Percentiles rank a stretch among this genome's conserved stretches.
Conservation (phyloP, 176 grass and related monocot genomes). For the Elymus sibiricus region DNA sequence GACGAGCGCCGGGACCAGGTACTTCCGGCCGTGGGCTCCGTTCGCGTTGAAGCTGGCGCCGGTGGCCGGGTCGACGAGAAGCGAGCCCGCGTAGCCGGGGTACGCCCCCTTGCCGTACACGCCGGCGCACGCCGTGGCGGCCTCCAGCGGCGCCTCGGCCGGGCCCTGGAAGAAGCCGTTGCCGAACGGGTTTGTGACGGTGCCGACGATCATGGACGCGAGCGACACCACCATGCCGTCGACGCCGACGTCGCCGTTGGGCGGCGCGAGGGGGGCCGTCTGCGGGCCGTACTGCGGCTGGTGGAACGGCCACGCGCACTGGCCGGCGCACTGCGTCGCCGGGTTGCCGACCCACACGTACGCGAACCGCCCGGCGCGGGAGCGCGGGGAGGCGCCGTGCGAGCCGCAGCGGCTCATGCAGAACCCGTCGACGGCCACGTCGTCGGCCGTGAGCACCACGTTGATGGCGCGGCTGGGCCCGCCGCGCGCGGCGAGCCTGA, state of each 20-base stretch:
- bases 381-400: slow-evolving; percentile 59
- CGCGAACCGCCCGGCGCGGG: slow-evolving; percentile 55
- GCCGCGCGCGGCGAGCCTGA: slow-evolving; percentile 42
- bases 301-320: slow-evolving; percentile 98
- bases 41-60: slow-evolving; percentile 83
- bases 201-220: slow-evolving; percentile 79
- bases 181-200: slow-evolving; percentile 79
- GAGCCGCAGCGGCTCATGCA: slow-evolving; percentile 86
- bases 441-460: slow-evolving; percentile 77
- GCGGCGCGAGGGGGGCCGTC: slow-evolving; percentile 62
- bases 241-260: slow-evolving; percentile 85
- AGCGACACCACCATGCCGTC: slow-evolving; percentile 93
- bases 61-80: slow-evolving; percentile 54
- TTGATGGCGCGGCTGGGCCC: slow-evolving; percentile 47
- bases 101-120: slow-evolving; percentile 88
- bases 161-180: slow-evolving; percentile 84
- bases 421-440: slow-evolving; percentile 85
- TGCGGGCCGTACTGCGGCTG: slow-evolving; percentile 88
- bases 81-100: slow-evolving; percentile 66
- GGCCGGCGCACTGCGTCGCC: slow-evolving; percentile 69
- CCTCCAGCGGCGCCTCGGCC: slow-evolving; percentile 75
- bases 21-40: slow-evolving; percentile 69
- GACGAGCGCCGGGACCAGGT: slow-evolving; percentile 73
- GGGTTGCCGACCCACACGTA: slow-evolving; percentile 96
- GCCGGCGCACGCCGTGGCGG: slow-evolving; percentile 86